These are phyloP conservation scores for Kwoniella europaea DNA, from an alignment of 768 basidiomycete genomes.

Conservation along the genomic window DNA sequence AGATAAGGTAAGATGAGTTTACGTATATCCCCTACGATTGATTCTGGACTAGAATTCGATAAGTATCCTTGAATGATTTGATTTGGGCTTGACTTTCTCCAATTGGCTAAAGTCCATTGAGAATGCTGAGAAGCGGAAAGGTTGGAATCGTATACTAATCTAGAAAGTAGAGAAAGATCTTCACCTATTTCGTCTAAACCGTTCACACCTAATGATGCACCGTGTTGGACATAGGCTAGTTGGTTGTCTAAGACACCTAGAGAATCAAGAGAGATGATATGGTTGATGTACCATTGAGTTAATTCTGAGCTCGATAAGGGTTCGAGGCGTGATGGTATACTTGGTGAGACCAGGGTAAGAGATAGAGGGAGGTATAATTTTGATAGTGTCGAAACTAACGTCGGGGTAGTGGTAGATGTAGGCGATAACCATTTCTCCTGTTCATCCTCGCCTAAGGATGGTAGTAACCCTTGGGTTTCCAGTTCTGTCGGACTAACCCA, in stretches of 20 bases:
- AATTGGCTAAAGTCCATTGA: slow-evolving; percentile 76
- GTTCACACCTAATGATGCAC: slow-evolving; percentile 76
- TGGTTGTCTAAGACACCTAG: slow-evolving; percentile 81
- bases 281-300: slow-evolving; percentile 73
- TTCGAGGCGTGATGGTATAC: slow-evolving; percentile 21
- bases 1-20: slow-evolving; percentile 88
- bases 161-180: slow-evolving; percentile 83
- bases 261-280: slow-evolving; percentile 68
- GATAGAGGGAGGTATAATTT: background rate
- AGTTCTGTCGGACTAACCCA: slow-evolving; percentile 67
- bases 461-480: slow-evolving; percentile 27
- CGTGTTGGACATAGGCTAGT: slow-evolving; percentile 80
- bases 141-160: slow-evolving; percentile 77
- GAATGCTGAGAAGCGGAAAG: slow-evolving; percentile 57
- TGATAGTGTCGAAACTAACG: background rate
- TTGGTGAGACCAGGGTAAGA: slow-evolving; percentile 1
- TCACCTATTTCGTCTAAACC: slow-evolving; percentile 85
- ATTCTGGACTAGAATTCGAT: slow-evolving; percentile 69
- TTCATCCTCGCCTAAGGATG: slow-evolving; percentile 19
- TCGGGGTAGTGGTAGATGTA: background rate
- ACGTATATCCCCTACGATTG: slow-evolving; percentile 71
- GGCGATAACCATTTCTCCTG: slow-evolving; percentile 17
- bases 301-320: slow-evolving; percentile 65
- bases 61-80: slow-evolving; percentile 78
- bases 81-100: slow-evolving; percentile 71